Percentiles rank a stretch among this genome's conserved stretches.
Conservation (phyloP, 2,329 filamentous ascomycete genomes). For the Mycosphaerella arachidis region DNA sequence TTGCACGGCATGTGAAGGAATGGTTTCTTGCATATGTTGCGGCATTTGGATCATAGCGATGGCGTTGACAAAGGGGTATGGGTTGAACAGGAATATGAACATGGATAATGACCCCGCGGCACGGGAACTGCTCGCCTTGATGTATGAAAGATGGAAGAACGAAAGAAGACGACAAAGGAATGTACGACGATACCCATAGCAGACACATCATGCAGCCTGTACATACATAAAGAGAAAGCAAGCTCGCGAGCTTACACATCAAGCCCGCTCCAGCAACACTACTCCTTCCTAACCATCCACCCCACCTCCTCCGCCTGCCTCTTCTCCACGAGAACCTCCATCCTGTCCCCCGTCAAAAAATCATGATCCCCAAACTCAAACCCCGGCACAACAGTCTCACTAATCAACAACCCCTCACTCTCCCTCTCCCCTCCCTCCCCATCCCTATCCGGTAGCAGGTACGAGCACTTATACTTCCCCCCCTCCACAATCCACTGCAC, state of each 20-base stretch:
- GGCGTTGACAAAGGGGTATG: constrained; percentile 9
- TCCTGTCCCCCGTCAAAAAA: constrained; percentile 52
- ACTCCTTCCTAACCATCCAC: constrained; percentile 38
- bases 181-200: background rate
- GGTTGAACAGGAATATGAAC: background rate
- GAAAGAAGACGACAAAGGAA: background rate
- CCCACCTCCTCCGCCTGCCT: constrained; percentile 48
- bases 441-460: constrained; percentile 48
- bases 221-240: background rate
- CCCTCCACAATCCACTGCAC: constrained; percentile 67
- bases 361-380: constrained; percentile 66
- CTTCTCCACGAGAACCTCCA: constrained; percentile 50
- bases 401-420: constrained; percentile 57
- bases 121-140: background rate
- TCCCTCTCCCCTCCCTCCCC: constrained; percentile 31
- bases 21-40: background rate
- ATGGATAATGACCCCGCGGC: background rate
- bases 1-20: background rate
- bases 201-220: background rate
- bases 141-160: background rate
- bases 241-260: background rate
- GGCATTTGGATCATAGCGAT: constrained; percentile 12
- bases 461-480: constrained; percentile 63
- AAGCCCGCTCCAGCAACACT: background rate
- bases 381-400: constrained; percentile 63